Conservation (phyloP, 768 basidiomycete genomes). For the Leccinum pellstonianum region DNA sequence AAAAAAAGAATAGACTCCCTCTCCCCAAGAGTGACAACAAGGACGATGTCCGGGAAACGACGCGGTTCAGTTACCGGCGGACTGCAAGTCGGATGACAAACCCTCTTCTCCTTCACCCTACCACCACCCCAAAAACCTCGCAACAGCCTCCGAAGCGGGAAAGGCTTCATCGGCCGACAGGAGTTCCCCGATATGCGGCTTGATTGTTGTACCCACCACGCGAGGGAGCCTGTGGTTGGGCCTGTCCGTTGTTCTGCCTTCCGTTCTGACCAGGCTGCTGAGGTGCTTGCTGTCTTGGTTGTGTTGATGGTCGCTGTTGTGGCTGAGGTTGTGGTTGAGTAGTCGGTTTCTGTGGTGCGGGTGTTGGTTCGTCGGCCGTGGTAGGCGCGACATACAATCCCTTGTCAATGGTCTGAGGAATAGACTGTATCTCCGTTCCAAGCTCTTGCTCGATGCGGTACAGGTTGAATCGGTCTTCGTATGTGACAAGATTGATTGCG, state of each 20-base stretch:
- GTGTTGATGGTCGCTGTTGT: conserved; percentile 23
- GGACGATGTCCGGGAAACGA: conserved; percentile 15
- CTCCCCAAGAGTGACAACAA: conserved; percentile 6
- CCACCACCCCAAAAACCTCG: not conserved
- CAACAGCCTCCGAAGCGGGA: not conserved
- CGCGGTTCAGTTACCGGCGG: conserved; percentile 11
- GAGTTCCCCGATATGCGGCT: conserved; percentile 29
- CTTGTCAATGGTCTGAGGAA: conserved; percentile 88
- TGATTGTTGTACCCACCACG: conserved; percentile 26
- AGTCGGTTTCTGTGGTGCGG: conserved; percentile 42
- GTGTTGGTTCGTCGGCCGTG: conserved; percentile 42
- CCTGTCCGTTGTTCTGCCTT: conserved; percentile 28
- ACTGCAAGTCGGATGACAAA: conserved; percentile 16
- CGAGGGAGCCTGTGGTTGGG: conserved; percentile 22
- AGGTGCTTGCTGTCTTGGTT: conserved; percentile 29
- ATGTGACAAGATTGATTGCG: conserved; percentile 97
- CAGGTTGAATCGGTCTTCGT: conserved; percentile 96
- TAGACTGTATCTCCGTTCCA: conserved; percentile 96
- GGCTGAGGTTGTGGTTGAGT: conserved; percentile 37
- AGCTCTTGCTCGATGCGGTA: conserved; percentile 99
- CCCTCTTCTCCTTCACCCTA: conserved; percentile 2
- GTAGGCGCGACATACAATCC: conserved; percentile 89
- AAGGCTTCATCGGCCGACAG: conserved; percentile 27
- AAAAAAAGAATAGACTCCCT: conserved; percentile 16
- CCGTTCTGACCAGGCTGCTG: conserved; percentile 30